Conservation (phyloP, 768 basidiomycete species). For the Tricholoma sp. region DNA sequence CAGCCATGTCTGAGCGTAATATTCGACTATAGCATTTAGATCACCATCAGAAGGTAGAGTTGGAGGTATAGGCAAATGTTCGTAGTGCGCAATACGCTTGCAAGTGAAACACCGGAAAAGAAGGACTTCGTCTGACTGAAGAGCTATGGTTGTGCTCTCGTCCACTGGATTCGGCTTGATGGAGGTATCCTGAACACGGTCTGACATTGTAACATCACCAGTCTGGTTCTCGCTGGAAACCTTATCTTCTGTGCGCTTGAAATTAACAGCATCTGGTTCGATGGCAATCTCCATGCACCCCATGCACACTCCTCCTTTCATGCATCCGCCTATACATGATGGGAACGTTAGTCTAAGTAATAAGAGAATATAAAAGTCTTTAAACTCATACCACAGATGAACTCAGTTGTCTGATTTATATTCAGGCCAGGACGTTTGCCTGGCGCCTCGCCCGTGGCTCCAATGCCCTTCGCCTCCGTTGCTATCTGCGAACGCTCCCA, state of each 20-base stretch:
- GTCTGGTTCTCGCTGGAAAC: slow-evolving; percentile 3
- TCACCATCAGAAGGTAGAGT: slow-evolving; percentile 27
- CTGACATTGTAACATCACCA: slow-evolving; percentile 32
- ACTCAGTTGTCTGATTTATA: slow-evolving; percentile 64
- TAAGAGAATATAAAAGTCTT: background rate
- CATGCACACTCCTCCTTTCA: slow-evolving; percentile 76
- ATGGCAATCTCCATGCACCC: slow-evolving; percentile 58
- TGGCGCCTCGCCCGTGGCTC: slow-evolving; percentile 24
- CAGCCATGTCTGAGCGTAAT: slow-evolving; percentile 58
- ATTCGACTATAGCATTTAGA: slow-evolving; percentile 44
- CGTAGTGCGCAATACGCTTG: slow-evolving; percentile 79
- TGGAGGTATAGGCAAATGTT: slow-evolving; percentile 53
- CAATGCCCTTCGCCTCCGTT: slow-evolving; percentile 18
- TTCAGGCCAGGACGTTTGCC: slow-evolving; percentile 43
- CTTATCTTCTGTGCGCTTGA: slow-evolving; percentile 2
- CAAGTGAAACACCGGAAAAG: slow-evolving; percentile 83
- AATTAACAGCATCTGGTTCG: slow-evolving; percentile 33
- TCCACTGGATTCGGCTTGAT: background rate
- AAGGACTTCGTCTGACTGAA: slow-evolving; percentile 29
- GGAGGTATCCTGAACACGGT: slow-evolving; percentile 8
- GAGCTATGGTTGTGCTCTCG: background rate
- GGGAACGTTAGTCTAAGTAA: background rate
- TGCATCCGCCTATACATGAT: slow-evolving; percentile 43
- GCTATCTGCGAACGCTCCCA: slow-evolving; percentile 28
- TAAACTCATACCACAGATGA: slow-evolving; percentile 53